These are phyloP conservation scores for Fomitopsis palustris DNA, from an alignment of 1,284 basidiomycete genomes.

Conservation along the genomic window DNA sequence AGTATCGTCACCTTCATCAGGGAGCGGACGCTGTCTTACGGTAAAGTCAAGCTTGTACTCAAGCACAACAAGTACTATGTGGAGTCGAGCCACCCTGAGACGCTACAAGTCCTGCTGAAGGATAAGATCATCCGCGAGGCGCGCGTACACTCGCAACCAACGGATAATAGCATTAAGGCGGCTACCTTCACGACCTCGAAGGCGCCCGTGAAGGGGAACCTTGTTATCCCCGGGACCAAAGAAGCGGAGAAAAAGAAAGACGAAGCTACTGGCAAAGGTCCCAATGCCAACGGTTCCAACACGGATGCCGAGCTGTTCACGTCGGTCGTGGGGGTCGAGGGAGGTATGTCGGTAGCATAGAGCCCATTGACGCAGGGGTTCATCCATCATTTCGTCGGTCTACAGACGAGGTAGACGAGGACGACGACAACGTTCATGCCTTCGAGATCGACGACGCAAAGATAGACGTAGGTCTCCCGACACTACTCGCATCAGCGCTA, in stretches of 20 bases:
- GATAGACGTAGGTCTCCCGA: conserved; percentile 67
- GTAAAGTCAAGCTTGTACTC: conserved; percentile 95
- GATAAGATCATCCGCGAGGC: conserved; percentile 84
- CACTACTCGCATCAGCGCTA: not conserved
- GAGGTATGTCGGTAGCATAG: conserved; percentile 46
- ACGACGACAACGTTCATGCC: conserved; percentile 92
- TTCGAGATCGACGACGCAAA: conserved; percentile 91
- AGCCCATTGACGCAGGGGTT: not conserved
- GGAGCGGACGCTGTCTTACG: conserved; percentile 89
- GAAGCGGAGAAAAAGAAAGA: conserved; percentile 66
- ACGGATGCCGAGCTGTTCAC: conserved; percentile 81
- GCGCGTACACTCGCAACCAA: conserved; percentile 60
- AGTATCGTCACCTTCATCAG: conserved; percentile 82
- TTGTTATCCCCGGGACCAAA: conserved; percentile 84
- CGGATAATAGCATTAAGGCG: conserved; percentile 69
- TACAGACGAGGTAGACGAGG: conserved; percentile 92
- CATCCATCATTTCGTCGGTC: conserved; percentile 1
- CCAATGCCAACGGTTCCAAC: conserved; percentile 27
- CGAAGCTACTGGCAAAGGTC: conserved; percentile 37
- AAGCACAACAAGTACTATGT: conserved; percentile 97
- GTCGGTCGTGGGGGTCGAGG: conserved; percentile 89
- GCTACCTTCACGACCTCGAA: conserved; percentile 83
- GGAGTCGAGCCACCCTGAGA: conserved; percentile 91
- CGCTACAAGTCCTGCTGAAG: conserved; percentile 81
- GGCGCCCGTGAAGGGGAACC: conserved; percentile 75